Evolutionary conservation across 176 grass and related monocot species (phyloP), one percentile per base, ranked within the genome.

Genomic region (Pharus latifolius): DNA sequence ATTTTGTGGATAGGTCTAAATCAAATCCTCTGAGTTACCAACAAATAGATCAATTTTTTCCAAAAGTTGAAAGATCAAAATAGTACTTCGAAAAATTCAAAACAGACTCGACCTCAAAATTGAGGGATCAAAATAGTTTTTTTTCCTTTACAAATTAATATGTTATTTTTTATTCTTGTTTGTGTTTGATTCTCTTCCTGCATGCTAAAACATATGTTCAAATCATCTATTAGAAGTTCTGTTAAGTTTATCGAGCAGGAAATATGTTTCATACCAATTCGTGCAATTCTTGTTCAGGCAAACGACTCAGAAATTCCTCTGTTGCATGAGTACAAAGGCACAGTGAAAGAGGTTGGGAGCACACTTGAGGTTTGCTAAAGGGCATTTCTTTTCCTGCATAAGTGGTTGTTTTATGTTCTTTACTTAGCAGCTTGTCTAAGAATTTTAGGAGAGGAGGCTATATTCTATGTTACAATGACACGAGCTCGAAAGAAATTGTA

Each of bases 291-390:
- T 42, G 16, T 51, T 59, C 69, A 97, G 93, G 86, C 86, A 73
- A 97, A 97, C 26, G 93, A 92, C 60, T 89, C 83, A 57, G 93
- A 97, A 74, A 92, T 92, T 84, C 93, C 93, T 67, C 82, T 97
- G 50, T 80, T 97, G 80, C 88, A 97, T 72, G 88, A 96, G 18
- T 84, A 80, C 76, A 89, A 85, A 80, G 86, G 88, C 25, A 54
- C 49, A 30, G 67, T 81, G 56, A 90, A 84, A 79, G 71, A 80
- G 80, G 67, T 68, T 75, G 79, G 80, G 56, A 49, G 56, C 10
- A 76, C 79, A 37, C 56, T 96, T 41, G 92, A 96, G 88, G 92
- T 96, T 71, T 76, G 53, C 58, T 48, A 33, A 29, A 43, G 47
- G n/a, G 35, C 53, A 49, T 74, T 17, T 61, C 61, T 56, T 62